Base-by-base conservation (phyloP, 176 grass and related monocot species). In the Phoenix roebelenii region DNA sequence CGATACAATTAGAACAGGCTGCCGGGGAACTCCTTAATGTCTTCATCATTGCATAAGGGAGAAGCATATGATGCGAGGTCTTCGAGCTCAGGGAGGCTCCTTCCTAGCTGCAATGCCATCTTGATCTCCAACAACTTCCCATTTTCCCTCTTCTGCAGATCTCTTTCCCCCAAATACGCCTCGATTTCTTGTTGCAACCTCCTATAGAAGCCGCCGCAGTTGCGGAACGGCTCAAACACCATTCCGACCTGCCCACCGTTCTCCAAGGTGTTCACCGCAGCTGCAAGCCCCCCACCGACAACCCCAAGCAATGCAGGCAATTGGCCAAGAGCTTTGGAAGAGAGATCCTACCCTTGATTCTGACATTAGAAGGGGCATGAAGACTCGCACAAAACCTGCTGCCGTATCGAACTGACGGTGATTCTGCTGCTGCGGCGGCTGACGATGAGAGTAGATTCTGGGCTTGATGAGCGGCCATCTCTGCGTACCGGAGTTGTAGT, bases 141-240 rank as follows among this genome's bases (percentile, higher is more conserved):
- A 24, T 82, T 52, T 63, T 87, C 85, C 79, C 79, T 72, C 19
- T 60, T 29, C 50, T 76, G 63, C 25, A 60, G 49, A 52, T 83
- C 79, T 2, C 18, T 25, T 10, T 87, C 84, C 18, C 3, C 66
- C 2, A 83, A 60, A 56, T 51, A 65, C 16, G 50, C 54, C 53
- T 87, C 79, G 44, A 87, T 83, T 15, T 83, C 84, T 72, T 83
- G 75, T 58, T 79, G 60, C 16, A 87, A 15, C 75, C 71, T 68
- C 17, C 52, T 68, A 71, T 83, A 87, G 68, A 60, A 76, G 0
- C 81, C 75, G 3, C 71, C 74, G 56, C 56, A 58, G 74, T 87
- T 87, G 3, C 71, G 74, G 17, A 25, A 23, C 48, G 82, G 52
- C 79, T 87, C 84, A 70, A 87, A 87, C 71, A 87, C 39, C 84